Base-by-base conservation (phyloP, 345 rosid species). In the Rhizophora apiculata region DNA sequence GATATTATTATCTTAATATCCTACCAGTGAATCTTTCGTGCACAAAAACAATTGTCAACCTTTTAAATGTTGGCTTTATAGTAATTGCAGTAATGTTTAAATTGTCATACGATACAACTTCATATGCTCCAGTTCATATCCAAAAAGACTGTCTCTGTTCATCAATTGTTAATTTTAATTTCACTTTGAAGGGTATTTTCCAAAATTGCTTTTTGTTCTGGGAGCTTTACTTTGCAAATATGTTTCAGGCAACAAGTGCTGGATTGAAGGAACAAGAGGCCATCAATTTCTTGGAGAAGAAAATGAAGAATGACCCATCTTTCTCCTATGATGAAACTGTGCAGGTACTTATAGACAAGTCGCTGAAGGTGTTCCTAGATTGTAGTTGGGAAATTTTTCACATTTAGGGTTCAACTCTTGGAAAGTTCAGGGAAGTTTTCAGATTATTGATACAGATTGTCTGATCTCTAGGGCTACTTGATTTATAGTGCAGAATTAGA, bases 181-280 rank as follows among this genome's bases (percentile, higher is more conserved):
- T 63, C 43, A 27, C 15, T 18, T 59, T 60, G 30, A 10, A 4
- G 62, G 24, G 6, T n/a, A 52, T 30, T 60, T 18, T 18, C 29
- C 34, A 65, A 37, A 30, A 3, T 20, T 2, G 29, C 29, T 32
- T 29, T 54, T 26, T 56, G 48, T 11, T 57, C 34, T 3, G 19
- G 31, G 58, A 63, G 18, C 52, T 8, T 53, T 13, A 22, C 31
- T 75, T 72, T 27, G 37, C 8, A 34, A 19, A 51, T 72, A 21
- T 70, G 30, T 49, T 85, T 51, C 84, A 96, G 98, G 99, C 98
- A 59, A 96, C 99, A 32, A 92, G 99, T 73, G 98, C 97, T 74
- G 99, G 99, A 68, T 81, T 87, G 65, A 96, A 92, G 79, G 99
- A 96, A 72, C 99, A 96, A 79, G 99, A 96, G 82, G 98, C 99